Evolutionary conservation across 129 eudicot species (phyloP).

Genomic region (Calendula officinalis): DNA sequence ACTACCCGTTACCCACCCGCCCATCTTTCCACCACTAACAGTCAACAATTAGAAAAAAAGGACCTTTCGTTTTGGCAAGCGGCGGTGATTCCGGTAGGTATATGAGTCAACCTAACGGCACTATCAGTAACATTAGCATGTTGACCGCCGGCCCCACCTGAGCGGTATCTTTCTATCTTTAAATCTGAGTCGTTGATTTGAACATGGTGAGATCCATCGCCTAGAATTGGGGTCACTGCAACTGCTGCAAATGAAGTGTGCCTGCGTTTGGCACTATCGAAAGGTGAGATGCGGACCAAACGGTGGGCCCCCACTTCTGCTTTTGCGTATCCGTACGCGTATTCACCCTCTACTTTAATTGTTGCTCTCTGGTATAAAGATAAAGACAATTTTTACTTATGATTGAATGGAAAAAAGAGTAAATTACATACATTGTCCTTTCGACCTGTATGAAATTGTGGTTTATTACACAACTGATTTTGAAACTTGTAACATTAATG

Average conservation of each 20-base stretch:
- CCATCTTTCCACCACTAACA: background rate
- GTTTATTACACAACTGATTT: no score
- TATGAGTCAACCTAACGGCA: constrained; percentile 82
- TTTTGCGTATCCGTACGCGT: constrained; percentile 92
- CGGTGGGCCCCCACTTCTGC: constrained; percentile 95
- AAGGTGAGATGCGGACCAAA: constrained; percentile 87
- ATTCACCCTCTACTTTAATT: constrained; percentile 84
- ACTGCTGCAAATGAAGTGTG: constrained; percentile 97
- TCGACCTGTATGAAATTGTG: no score
- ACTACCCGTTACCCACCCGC: background rate
- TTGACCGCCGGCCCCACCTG: constrained; percentile 97
- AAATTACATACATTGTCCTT: no score
- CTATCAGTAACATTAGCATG: constrained; percentile 83
- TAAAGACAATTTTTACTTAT: no score
- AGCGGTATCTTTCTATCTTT: constrained; percentile 66
- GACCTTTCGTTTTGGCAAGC: constrained; percentile 87
- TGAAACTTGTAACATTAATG: no score
- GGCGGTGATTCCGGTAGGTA: constrained; percentile 75
- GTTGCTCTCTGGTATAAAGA: constrained; percentile 59
- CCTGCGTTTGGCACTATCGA: constrained; percentile 81
- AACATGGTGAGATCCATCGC: constrained; percentile 62
- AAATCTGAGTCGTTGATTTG: constrained; percentile 92
- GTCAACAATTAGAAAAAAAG: background rate
- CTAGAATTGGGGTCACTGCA: constrained; percentile 86
- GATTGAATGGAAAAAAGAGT: no score